Evolutionary conservation across 2,329 filamentous ascomycete species (phyloP).

Genomic region (Colletotrichum zoysiae): DNA sequence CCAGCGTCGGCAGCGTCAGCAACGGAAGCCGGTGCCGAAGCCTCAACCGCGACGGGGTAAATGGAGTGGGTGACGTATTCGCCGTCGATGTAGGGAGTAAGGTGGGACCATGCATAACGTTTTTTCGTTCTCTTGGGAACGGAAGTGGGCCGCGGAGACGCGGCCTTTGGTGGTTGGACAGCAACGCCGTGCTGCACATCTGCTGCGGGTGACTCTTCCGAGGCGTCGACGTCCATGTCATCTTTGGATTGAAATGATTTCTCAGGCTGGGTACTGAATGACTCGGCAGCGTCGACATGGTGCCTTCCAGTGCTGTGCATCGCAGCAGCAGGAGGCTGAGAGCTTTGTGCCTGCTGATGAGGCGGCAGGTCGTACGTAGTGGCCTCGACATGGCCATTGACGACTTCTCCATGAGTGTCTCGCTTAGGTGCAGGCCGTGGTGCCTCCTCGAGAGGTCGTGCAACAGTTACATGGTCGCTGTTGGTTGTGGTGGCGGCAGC

Average conservation of each 20-base stretch:
- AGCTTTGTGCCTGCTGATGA: slow-evolving; percentile 4
- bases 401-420: background rate
- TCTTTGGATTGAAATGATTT: slow-evolving; percentile 5
- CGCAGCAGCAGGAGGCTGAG: slow-evolving; percentile 8
- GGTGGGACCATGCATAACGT: slow-evolving; percentile 52
- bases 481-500: background rate
- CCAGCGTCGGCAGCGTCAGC: slow-evolving; percentile 23
- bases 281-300: slow-evolving; percentile 5
- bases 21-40: slow-evolving; percentile 45
- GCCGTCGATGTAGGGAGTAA: slow-evolving; percentile 57
- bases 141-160: slow-evolving; percentile 30
- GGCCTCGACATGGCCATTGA: slow-evolving; percentile 26
- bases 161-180: slow-evolving; percentile 33
- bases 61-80: slow-evolving; percentile 55
- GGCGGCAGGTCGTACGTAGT: slow-evolving; percentile 3
- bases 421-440: background rate
- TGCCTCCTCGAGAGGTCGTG: slow-evolving; percentile 9
- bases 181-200: slow-evolving; percentile 5
- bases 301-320: background rate
- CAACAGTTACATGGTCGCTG: background rate
- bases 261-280: slow-evolving; percentile 4
- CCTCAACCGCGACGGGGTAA: slow-evolving; percentile 34
- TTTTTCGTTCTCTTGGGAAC: slow-evolving; percentile 10
- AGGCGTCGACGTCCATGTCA: slow-evolving; percentile 26
- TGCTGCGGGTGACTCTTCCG: slow-evolving; percentile 13